Evolutionary conservation across 257 asterid genomes (phyloP).

Genomic region (Penstemon eatonii): DNA sequence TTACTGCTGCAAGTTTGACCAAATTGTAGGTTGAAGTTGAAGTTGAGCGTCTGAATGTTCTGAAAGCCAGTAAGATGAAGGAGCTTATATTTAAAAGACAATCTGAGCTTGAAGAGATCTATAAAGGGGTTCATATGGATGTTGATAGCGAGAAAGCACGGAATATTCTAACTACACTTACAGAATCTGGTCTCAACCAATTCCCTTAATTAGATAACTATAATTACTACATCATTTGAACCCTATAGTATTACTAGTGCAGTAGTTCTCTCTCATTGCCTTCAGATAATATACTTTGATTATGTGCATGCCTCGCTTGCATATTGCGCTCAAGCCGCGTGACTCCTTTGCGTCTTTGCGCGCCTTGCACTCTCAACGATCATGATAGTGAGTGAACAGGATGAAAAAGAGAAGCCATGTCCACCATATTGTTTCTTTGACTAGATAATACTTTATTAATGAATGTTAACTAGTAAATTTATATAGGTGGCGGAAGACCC

Average conservation of each 20-base stretch:
- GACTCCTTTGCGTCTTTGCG: too few species aligned
- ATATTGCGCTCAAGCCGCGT: too few species aligned
- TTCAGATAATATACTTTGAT: neutral
- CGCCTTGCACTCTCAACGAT: too few species aligned
- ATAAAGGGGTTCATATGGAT: slow-evolving; percentile 61
- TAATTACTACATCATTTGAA: slow-evolving; percentile 8
- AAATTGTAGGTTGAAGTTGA: slow-evolving; percentile 58
- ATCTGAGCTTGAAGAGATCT: slow-evolving; percentile 68
- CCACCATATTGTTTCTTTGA: neutral
- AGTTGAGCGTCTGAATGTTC: slow-evolving; percentile 52
- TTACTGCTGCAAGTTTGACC: slow-evolving; percentile 26
- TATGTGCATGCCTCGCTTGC: too few species aligned
- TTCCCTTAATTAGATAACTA: slow-evolving; percentile 14
- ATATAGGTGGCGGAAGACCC: too few species aligned
- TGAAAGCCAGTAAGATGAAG: slow-evolving; percentile 68
- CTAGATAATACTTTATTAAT: too few species aligned
- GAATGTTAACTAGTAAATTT: too few species aligned
- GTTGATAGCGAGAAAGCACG: slow-evolving; percentile 53
- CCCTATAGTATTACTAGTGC: neutral
- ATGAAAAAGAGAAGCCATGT: neutral
- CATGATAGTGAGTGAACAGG: neutral
- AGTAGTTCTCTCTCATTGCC: slow-evolving; percentile 13
- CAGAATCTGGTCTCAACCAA: neutral
- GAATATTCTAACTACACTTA: slow-evolving; percentile 41
- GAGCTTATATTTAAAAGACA: slow-evolving; percentile 74